Base-by-base conservation (phyloP, 164 flowering plant species). In the Liriodendron chinense region DNA sequence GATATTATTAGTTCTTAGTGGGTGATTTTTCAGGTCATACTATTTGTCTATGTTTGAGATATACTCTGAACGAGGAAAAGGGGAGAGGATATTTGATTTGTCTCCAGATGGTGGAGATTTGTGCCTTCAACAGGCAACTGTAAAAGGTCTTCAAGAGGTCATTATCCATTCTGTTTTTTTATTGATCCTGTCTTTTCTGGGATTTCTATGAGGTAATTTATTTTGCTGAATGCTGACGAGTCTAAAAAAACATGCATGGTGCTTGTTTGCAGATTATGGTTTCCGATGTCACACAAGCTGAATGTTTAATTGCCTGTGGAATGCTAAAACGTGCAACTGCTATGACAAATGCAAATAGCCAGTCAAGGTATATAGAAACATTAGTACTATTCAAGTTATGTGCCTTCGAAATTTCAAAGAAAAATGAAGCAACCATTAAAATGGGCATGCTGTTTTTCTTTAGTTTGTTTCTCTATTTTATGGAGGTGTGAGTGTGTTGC, bases 91-190 rank as follows among this genome's bases (percentile, higher is more conserved):
- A 18, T 65, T 71, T 71, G 98, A 95, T 84, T 84, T 95, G 48
- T 80, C 81, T 20, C 79, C 82, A 2, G 87, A 82, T 72, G 93
- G 92, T 63, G 77, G 72, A 62, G 92, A 92, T 47, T 64, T 88
- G 65, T 71, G 34, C 72, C 71, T 88, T 81, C 93, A 85, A 74
- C 90, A 90, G 68, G 88, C 91, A 50, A 69, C 79, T 26, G 75
- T 92, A 26, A 93, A 83, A 76, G 98, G 98, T 9, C 85, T 92
- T 26, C 84, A 87, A 79, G 91, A 93, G 98, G 98, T 94, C 80
- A 69, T 49, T 70, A 21, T 9, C 73, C 23, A 14, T 66, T 14
- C 14, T 64, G 53, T 14, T 65, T 49, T 48, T 28, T 16, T 7
- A 13, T 73, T 24, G 28, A 63, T 63, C 20, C 2, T 20, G n/a